phyloP scores from a whole-genome alignment of 2,329 filamentous ascomycete genomes.

The Penicillium sclerotigenum region DNA sequence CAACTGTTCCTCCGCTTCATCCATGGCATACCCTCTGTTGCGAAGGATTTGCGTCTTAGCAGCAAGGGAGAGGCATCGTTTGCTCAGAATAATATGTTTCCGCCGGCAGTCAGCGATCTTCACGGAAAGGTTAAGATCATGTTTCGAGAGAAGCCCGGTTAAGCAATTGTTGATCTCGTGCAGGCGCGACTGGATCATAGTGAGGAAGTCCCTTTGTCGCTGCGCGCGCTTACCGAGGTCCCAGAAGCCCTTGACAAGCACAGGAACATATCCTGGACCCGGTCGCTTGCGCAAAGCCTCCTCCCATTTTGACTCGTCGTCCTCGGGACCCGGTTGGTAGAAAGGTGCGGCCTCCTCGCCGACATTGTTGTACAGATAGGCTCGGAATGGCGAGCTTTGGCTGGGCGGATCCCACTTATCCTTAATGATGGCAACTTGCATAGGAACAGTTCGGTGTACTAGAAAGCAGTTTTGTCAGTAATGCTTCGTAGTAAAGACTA shows the following conservation, averaged over 20 bases:
- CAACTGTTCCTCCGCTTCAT: conserved; percentile 60
- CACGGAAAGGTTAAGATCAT: conserved; percentile 59
- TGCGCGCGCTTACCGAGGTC: conserved; percentile 57
- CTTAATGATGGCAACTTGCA: conserved; percentile 59
- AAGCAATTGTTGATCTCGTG: conserved; percentile 65
- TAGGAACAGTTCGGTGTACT: conserved; percentile 60
- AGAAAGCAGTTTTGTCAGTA: conserved; percentile 11
- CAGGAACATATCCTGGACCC: conserved; percentile 55
- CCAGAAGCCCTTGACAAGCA: conserved; percentile 59
- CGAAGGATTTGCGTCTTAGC: conserved; percentile 63
- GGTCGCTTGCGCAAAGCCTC: conserved; percentile 61
- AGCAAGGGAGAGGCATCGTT: conserved; percentile 59
- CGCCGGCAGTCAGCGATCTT: conserved; percentile 58
- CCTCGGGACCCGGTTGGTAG: conserved; percentile 56
- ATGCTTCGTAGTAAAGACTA: conserved; percentile 6
- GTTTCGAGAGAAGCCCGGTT: conserved; percentile 57
- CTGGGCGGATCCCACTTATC: conserved; percentile 59
- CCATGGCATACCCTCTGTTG: conserved; percentile 64
- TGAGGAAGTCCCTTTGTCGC: conserved; percentile 56
- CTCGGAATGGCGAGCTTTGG: conserved; percentile 54
- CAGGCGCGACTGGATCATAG: conserved; percentile 55
- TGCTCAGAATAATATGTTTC: conserved; percentile 58
- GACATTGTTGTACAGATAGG: conserved; percentile 63
- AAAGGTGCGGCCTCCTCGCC: conserved; percentile 59
- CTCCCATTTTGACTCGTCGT: conserved; percentile 63